Percentiles rank a stretch among this genome's conserved stretches.
Evolutionary conservation across 768 basidiomycete species (phyloP).

Genomic region (Pleurotus tuoliensis): DNA sequence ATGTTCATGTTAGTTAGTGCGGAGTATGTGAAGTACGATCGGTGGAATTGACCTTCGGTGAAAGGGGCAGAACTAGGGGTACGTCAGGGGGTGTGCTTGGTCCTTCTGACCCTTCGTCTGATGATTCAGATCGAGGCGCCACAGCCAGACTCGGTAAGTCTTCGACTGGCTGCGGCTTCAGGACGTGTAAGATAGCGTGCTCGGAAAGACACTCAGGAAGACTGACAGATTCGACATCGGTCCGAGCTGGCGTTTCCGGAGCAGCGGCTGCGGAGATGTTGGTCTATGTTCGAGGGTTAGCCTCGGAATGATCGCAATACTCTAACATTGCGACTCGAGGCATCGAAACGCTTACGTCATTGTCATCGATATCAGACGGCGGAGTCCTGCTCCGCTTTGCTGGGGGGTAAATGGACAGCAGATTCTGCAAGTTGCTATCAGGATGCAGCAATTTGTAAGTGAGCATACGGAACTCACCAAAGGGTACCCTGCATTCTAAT

Average conservation of each 20-base stretch:
- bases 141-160: slow-evolving; percentile 1
- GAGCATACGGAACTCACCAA: slow-evolving; percentile 26
- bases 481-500: slow-evolving; percentile 38
- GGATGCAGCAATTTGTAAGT: background rate
- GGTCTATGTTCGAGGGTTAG: background rate
- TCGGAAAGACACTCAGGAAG: background rate
- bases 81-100: background rate
- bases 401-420: slow-evolving; percentile 43
- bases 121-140: background rate
- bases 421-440: slow-evolving; percentile 29
- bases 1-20: background rate
- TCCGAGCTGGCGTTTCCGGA: background rate
- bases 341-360: slow-evolving; percentile 20
- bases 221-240: background rate
- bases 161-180: background rate
- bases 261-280: background rate
- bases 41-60: background rate
- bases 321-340: background rate
- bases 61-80: background rate
- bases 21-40: background rate
- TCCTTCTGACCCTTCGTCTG: slow-evolving; percentile 2
- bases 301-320: background rate
- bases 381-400: slow-evolving; percentile 39
- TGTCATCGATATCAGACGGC: slow-evolving; percentile 24
- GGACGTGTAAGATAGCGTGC: background rate